Evolutionary conservation across 2,329 filamentous ascomycete genomes (phyloP), one percentile per base, ranked within the genome.

Genomic region (Claviceps fusiformis): DNA sequence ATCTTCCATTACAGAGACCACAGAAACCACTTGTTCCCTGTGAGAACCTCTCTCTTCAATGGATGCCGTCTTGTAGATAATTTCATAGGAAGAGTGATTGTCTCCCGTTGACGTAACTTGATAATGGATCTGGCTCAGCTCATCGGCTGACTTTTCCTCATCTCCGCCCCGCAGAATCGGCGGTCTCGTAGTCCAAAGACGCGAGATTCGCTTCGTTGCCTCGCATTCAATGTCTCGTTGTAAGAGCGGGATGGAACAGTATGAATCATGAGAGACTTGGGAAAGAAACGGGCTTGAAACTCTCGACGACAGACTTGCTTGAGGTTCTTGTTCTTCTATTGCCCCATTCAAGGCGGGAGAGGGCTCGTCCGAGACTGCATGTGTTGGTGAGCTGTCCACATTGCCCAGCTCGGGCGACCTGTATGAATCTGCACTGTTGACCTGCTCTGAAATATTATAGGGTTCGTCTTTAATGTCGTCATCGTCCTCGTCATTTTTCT

Each of bases 191-290:
- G 75, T 75, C 81, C 80, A 83, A 37, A 43, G 45, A 7, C 29
- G 52, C 15, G 51, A 45, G 5, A 15, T 31, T 13, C 39, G 24
- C 56, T 76, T 73, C 7, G 65, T 67, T 11, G 70, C 70, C 58
- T 81, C 76, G 46, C 81, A 77, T 0, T 74, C 76, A 35, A 77
- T 65, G 3, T 79, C 86, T 52, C 86, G 80, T 58, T 92, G 85
- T 13, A 95, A 76, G 8, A 93, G 75, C 4, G 89, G 88, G 39
- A 85, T 82, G 0, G 87, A 91, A 44, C 81, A 85, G 65, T 89
- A 90, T 0, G 87, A 92, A 52, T 85, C 82, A 33, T 81, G 78
- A 0, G 88, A 90, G 55, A 79, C 80, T 15, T 81, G 77, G 1
- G 80, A 80, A 3, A 80, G 59, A 60, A 79, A 76, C 0, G 78